phyloP scores from a whole-genome alignment of 2,329 filamentous ascomycete species.

The Colletotrichum camelliae region DNA sequence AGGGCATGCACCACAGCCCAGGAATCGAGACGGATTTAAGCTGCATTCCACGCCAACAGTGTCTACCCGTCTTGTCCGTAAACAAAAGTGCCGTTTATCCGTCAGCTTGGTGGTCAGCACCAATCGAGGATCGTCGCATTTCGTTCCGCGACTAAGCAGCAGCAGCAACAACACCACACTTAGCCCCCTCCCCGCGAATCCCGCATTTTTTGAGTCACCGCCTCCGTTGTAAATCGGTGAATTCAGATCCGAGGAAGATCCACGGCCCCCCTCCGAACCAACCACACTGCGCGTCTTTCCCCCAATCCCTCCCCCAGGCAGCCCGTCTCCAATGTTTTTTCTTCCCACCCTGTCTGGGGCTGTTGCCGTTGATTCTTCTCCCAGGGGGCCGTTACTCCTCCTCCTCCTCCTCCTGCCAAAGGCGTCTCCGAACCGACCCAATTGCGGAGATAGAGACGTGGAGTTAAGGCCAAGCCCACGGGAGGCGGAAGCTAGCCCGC shows the following conservation, averaged over 20 bases:
- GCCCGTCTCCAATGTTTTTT: neutral
- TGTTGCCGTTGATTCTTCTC: neutral
- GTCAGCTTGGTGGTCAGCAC: neutral
- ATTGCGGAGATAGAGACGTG: neutral
- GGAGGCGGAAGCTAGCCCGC: neutral
- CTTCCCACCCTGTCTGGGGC: neutral
- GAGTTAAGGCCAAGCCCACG: neutral
- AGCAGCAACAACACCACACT: too few relatives aligned
- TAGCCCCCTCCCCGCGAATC: neutral
- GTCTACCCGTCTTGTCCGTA: neutral
- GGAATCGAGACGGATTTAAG: neutral
- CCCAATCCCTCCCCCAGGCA: neutral
- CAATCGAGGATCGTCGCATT: neutral
- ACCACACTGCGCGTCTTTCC: neutral
- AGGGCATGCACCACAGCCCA: neutral
- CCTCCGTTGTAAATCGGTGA: neutral
- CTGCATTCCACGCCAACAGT: neutral
- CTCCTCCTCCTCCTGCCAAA: neutral
- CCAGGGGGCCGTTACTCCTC: neutral
- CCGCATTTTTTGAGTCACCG: neutral
- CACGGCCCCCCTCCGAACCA: neutral
- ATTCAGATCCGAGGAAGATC: constrained; percentile 4
- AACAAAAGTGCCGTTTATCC: neutral
- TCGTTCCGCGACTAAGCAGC: neutral
- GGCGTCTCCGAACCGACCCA: neutral